phyloP scores from a whole-genome alignment of 140 eudicot genomes.

The Ambrosia hybrid region DNA sequence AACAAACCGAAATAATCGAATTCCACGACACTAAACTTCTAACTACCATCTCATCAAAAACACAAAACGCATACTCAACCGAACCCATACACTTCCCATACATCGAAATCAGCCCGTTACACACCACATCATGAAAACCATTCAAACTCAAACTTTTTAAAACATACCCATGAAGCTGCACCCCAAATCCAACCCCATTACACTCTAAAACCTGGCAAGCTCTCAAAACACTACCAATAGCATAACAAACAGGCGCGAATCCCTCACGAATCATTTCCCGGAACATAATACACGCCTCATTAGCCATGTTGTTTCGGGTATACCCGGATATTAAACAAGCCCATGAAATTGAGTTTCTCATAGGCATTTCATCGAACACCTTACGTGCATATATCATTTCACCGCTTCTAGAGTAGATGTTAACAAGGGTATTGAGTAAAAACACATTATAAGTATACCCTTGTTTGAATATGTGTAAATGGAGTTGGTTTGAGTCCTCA shows the following conservation, averaged over 20 bases:
- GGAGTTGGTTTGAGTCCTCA: conserved; percentile 55
- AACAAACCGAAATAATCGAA: conserved; percentile 77
- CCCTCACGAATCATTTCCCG: conserved; percentile 59
- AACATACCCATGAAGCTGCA: conserved; percentile 77
- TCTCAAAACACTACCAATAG: conserved; percentile 75
- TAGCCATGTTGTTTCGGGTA: conserved; percentile 48
- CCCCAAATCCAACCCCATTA: conserved; percentile 53
- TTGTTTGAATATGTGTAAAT: conserved; percentile 50
- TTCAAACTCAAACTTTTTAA: conserved; percentile 41
- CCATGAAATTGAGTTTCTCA: conserved; percentile 72
- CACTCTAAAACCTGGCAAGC: conserved; percentile 62
- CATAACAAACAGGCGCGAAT: conserved; percentile 55
- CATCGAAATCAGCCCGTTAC: conserved; percentile 79
- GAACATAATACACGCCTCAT: conserved; percentile 54
- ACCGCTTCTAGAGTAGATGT: conserved; percentile 42
- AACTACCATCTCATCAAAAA: conserved; percentile 52
- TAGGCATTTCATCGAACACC: conserved; percentile 83
- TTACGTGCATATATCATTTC: conserved; percentile 57
- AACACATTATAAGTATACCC: conserved; percentile 65
- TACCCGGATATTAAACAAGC: conserved; percentile 90
- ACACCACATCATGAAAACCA: conserved; percentile 56
- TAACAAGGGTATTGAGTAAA: conserved; percentile 68
- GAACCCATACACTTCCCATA: conserved; percentile 69
- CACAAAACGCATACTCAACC: conserved; percentile 46
- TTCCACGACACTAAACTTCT: conserved; percentile 76